A percentile compares a stretch with the other conserved stretches of the same genome.
These are phyloP conservation scores for Colletotrichum lupini DNA, from an alignment of 2,329 filamentous ascomycete species.

Conservation along the genomic window DNA sequence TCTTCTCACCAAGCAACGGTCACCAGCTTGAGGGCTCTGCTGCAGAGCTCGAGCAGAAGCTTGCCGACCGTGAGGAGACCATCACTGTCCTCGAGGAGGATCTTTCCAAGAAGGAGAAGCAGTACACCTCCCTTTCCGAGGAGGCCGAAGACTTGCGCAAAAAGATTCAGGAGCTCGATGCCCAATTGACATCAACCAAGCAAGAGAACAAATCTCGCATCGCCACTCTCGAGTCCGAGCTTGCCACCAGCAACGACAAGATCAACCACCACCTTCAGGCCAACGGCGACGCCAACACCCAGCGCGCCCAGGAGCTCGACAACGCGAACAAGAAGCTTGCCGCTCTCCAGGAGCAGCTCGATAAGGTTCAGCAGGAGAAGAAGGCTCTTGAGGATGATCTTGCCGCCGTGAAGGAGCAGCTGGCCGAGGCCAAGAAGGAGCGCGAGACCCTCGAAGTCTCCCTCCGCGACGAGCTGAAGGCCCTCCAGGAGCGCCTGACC, in stretches of 20 bases:
- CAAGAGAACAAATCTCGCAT: conserved; percentile 47
- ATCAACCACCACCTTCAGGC: conserved; percentile 39
- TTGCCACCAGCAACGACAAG: conserved; percentile 42
- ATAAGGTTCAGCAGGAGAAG: conserved; percentile 42
- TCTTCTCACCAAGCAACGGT: conserved; percentile 48
- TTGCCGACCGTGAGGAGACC: conserved; percentile 51
- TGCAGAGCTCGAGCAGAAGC: conserved; percentile 49
- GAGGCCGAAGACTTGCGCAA: conserved; percentile 51
- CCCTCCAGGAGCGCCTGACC: conserved; percentile 48
- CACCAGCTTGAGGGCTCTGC: conserved; percentile 46
- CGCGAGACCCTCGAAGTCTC: conserved; percentile 45
- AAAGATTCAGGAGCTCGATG: conserved; percentile 50
- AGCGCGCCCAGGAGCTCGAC: conserved; percentile 38
- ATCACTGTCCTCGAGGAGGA: conserved; percentile 47
- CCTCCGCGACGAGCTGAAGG: conserved; percentile 44
- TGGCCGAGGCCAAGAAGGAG: conserved; percentile 48
- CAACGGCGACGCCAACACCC: conserved; percentile 40
- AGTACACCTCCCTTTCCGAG: conserved; percentile 45
- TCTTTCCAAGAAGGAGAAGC: conserved; percentile 51
- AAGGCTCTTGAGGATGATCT: conserved; percentile 47
- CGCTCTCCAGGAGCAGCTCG: conserved; percentile 43
- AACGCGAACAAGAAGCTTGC: conserved; percentile 42
- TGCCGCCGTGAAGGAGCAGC: conserved; percentile 45
- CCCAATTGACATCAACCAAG: conserved; percentile 43
- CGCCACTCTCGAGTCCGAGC: conserved; percentile 48